A percentile compares a stretch with the other conserved stretches of the same genome.
Evolutionary conservation across 768 basidiomycete genomes (phyloP).

Genomic region (Suillus subaureus): DNA sequence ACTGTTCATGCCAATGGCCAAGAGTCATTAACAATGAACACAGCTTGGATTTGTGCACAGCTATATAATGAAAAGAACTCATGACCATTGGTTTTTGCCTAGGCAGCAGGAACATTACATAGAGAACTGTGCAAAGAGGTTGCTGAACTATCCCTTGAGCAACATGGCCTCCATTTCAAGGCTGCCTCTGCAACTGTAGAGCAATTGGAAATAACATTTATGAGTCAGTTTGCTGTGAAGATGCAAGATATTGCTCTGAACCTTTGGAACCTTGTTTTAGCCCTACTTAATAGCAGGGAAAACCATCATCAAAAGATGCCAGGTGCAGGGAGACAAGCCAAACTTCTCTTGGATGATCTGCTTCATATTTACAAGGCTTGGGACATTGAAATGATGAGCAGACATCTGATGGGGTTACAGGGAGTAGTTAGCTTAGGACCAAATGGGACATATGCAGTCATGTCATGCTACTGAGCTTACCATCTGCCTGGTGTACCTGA

Average conservation of each 20-base stretch:
- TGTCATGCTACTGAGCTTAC: too few species aligned
- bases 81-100: background rate
- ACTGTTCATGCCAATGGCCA: background rate
- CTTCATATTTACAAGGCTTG: background rate
- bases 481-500: background rate
- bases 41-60: background rate
- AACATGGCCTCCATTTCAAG: background rate
- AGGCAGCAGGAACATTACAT: background rate
- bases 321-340: constrained; percentile 4
- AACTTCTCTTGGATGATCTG: constrained; percentile 4
- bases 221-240: background rate
- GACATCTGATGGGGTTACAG: background rate
- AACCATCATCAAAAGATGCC: background rate
- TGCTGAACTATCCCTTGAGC: background rate
- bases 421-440: background rate
- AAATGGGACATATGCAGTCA: background rate
- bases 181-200: too few species aligned
- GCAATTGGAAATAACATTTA: background rate
- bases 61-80: background rate
- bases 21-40: background rate
- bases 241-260: background rate
- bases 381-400: background rate
- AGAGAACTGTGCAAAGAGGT: background rate
- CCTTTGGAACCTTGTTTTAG: background rate
- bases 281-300: too few species aligned